Conservation (phyloP, 129 eudicot species). For the Gnaphalium uliginosum region DNA sequence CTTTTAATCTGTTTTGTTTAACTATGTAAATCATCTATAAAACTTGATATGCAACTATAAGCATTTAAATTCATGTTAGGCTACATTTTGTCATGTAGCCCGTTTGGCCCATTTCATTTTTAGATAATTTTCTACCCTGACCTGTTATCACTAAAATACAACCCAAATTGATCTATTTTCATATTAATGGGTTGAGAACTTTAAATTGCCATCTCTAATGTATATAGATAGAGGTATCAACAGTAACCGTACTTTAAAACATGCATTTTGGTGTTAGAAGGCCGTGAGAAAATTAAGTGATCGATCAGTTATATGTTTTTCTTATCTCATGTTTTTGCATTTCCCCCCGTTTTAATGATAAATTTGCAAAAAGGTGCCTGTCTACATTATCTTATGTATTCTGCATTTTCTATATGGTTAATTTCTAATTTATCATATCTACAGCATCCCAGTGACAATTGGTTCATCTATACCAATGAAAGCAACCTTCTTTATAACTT, state of each 20-base stretch:
- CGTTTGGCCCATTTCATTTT: background rate
- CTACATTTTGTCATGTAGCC: no score
- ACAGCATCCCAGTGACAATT: slow-evolving; percentile 67
- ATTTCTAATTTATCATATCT: background rate
- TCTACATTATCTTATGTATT: background rate
- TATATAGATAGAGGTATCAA: no score
- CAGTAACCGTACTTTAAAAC: background rate
- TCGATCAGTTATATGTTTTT: background rate
- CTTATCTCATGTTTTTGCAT: no score
- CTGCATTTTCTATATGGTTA: background rate
- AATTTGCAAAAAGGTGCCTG: background rate
- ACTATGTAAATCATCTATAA: no score
- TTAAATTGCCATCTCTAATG: no score
- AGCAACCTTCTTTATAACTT: slow-evolving; percentile 72
- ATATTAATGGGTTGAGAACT: no score
- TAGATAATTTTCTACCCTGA: background rate
- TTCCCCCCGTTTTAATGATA: background rate
- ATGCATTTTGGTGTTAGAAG: background rate
- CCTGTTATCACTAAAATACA: background rate
- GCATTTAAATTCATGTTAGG: no score
- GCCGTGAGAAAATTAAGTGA: background rate
- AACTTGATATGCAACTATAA: no score
- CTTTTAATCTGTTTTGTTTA: no score
- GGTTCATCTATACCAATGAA: slow-evolving; percentile 86
- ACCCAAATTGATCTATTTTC: no score